Conservation (phyloP, 176 grass and related monocot genomes). For the Bolboschoenus planiculmis region DNA sequence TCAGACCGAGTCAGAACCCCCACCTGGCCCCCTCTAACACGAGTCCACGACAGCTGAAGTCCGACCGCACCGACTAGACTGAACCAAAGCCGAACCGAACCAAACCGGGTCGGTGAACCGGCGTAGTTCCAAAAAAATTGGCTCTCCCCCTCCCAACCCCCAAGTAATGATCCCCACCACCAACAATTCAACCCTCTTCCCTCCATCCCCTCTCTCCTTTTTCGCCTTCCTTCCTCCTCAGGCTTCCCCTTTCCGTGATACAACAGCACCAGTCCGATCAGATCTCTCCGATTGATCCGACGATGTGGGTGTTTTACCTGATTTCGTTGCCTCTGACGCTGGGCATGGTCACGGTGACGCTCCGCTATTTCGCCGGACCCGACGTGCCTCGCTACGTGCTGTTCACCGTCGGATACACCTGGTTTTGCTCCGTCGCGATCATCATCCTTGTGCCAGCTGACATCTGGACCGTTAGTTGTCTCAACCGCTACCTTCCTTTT, state of each 20-base stretch:
- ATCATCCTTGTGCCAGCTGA: conserved; percentile 99
- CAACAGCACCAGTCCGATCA: background rate
- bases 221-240: background rate
- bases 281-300: background rate
- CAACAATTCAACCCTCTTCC: conserved; percentile 12
- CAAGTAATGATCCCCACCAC: conserved; percentile 10
- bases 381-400: conserved; percentile 81
- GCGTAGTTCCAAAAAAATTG: background rate
- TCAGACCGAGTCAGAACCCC: background rate
- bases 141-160: background rate
- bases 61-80: background rate
- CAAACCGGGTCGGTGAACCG: background rate
- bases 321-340: conserved; percentile 96
- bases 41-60: background rate
- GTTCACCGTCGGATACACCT: conserved; percentile 91
- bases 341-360: conserved; percentile 89
- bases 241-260: background rate
- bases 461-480: conserved; percentile 92
- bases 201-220: background rate
- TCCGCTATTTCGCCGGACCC: conserved; percentile 96
- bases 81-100: background rate
- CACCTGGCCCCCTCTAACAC: too few relatives aligned
- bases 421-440: conserved; percentile 98
- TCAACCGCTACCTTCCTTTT: background rate
- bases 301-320: conserved; percentile 99